Conservation (phyloP, 1,284 basidiomycete genomes). For the Leccinum subrobustum region DNA sequence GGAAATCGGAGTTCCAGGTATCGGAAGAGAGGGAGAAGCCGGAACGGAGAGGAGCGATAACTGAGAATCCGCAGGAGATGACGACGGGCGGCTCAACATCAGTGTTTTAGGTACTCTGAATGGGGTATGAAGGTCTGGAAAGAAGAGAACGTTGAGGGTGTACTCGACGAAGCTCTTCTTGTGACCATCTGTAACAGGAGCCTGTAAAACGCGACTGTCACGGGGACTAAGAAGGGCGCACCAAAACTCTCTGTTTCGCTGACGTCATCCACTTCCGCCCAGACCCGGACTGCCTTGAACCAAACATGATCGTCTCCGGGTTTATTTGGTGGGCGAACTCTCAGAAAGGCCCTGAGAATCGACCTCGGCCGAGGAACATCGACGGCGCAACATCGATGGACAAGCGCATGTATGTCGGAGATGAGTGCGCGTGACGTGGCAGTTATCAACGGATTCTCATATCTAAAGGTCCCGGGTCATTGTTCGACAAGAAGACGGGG, state of each 20-base stretch:
- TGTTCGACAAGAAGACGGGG: neutral
- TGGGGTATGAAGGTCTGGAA: constrained; percentile 43
- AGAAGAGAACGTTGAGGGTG: constrained; percentile 54
- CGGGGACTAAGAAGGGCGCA: constrained; percentile 36
- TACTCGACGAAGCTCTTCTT: constrained; percentile 71
- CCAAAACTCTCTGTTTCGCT: constrained; percentile 76
- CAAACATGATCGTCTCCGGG: constrained; percentile 30
- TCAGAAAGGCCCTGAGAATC: constrained; percentile 54
- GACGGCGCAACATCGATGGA: constrained; percentile 53
- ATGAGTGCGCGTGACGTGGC: constrained; percentile 70
- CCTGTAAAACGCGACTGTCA: neutral
- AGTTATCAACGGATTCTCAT: constrained; percentile 74
- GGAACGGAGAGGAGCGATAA: constrained; percentile 23
- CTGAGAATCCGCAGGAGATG: constrained; percentile 31
- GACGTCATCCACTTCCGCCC: constrained; percentile 72
- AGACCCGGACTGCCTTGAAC: constrained; percentile 61
- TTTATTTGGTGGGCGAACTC: constrained; percentile 39
- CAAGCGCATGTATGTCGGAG: constrained; percentile 61
- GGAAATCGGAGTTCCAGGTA: constrained; percentile 53
- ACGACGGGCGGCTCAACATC: constrained; percentile 37
- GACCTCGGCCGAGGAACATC: constrained; percentile 66
- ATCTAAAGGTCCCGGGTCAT: constrained; percentile 38
- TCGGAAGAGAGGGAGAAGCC: constrained; percentile 43
- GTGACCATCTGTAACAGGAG: constrained; percentile 55
- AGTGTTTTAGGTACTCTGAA: constrained; percentile 26